Base-by-base conservation (phyloP, 2,329 filamentous ascomycete species). In the Colletotrichum theobromicola region DNA sequence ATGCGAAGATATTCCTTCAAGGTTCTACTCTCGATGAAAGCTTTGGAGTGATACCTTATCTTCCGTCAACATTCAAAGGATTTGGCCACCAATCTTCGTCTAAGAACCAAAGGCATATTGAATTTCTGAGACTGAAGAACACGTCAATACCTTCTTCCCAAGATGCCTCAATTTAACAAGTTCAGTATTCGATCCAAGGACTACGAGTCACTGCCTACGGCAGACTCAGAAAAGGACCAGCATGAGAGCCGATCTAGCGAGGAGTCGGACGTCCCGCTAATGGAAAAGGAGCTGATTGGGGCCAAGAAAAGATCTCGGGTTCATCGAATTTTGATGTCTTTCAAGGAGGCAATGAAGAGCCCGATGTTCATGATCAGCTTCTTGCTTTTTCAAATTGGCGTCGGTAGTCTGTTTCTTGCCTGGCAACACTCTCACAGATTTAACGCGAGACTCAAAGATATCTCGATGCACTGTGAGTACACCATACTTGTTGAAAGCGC, bases 351-450 rank as follows among this genome's bases (percentile, higher is more conserved):
- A 7, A 58, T 70, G 68, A 65, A 46, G 5, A 65, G 15, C 24
- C 68, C 60, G 4, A 12, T 65, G 21, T 65, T 70, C 3, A 57
- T 65, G 13, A 15, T 58, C 21, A 35, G 37, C 46, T 24, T 70
- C 21, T 12, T 70, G 35, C 30, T 70, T 7, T 65, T 70, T 26
- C 68, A 70, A 46, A n/a, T 66, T 1, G 60, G 60, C 12, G 46
- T 65, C 10, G 26, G 68, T 8, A 70, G 68, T 16, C 60, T 70
- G 4, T 34, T 30, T 7, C 60, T 70, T 32, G 30, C 46, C 13
- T 70, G 67, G 67, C 30, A n/a, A 18, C 50, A 70, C 5, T 32
- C 30, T 26, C 60, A 70, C 15, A 32, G 46, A 1, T 46, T 65
- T 2, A 70, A 70, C 32, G 60, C 46, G 10, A 30, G 32, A 18